Evolutionary conservation across 352 stramenopile genomes (phyloP).

Genomic region (Phytopythium delawarense): DNA sequence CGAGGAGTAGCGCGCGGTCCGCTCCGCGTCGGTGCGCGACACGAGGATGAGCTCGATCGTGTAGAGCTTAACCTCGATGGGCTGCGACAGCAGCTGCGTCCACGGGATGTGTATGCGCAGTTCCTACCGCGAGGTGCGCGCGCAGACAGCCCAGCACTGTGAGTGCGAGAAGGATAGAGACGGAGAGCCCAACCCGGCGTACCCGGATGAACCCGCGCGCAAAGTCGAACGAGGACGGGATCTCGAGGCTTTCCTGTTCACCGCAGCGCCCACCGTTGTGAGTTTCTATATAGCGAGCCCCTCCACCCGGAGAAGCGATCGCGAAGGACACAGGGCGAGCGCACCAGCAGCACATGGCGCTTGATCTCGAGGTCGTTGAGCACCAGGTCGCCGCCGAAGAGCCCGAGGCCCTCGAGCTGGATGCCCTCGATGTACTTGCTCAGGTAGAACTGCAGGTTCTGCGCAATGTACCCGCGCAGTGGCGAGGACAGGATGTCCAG

Average conservation of each 20-base stretch:
- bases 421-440: slow-evolving; percentile 90
- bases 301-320: not conserved
- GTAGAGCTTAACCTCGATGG: slow-evolving; percentile 87
- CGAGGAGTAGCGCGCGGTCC: slow-evolving; percentile 7
- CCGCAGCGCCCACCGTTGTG: not conserved
- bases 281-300: not conserved
- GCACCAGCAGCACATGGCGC: slow-evolving; percentile 68
- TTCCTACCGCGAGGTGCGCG: slow-evolving; percentile 27
- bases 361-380: slow-evolving; percentile 89
- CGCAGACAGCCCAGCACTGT: not conserved
- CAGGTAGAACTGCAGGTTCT: slow-evolving; percentile 86
- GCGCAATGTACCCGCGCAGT: slow-evolving; percentile 80
- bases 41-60: slow-evolving; percentile 87
- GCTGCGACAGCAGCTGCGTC: slow-evolving; percentile 83
- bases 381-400: slow-evolving; percentile 84
- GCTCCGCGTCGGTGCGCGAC: slow-evolving; percentile 30
- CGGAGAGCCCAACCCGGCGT: not conserved
- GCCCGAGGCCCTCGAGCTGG: slow-evolving; percentile 75
- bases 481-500: slow-evolving; percentile 84
- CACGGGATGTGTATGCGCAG: slow-evolving; percentile 87
- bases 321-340: not conserved
- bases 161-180: not conserved
- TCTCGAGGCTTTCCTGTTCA: slow-evolving; percentile 69
- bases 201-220: slow-evolving; percentile 82
- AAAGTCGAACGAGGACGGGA: slow-evolving; percentile 85